These are phyloP conservation scores for Melaleuca quinquenervia DNA, from an alignment of 345 rosid species.

Conservation along the genomic window DNA sequence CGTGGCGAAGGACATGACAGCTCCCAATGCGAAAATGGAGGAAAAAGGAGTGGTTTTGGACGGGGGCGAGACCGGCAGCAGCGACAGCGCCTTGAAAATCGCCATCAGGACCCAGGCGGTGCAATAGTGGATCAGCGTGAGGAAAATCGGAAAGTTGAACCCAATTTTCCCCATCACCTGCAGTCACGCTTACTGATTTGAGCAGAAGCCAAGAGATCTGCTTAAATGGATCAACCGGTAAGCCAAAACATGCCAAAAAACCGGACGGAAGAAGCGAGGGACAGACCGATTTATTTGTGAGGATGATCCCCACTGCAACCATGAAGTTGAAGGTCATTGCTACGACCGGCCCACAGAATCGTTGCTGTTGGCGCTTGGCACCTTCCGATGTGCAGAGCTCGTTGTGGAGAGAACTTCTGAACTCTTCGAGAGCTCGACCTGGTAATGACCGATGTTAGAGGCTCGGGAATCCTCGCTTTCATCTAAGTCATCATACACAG, in stretches of 20 bases:
- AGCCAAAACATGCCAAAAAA: neutral
- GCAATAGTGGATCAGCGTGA: slow-evolving; percentile 71
- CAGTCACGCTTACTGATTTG: neutral
- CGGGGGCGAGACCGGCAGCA: slow-evolving; percentile 85
- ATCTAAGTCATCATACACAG: neutral
- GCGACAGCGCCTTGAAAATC: slow-evolving; percentile 48
- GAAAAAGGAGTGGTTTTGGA: slow-evolving; percentile 77
- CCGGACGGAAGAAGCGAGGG: neutral
- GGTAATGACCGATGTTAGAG: neutral
- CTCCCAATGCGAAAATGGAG: slow-evolving; percentile 66
- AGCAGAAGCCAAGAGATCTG: neutral
- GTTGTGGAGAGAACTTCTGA: slow-evolving; percentile 68
- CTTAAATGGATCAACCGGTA: neutral
- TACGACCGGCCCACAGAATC: slow-evolving; percentile 68
- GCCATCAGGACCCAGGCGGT: slow-evolving; percentile 82
- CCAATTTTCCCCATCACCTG: slow-evolving; percentile 89
- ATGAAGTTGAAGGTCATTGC: slow-evolving; percentile 90
- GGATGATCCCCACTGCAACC: slow-evolving; percentile 79
- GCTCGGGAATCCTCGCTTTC: neutral
- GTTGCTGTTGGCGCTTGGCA: slow-evolving; percentile 79
- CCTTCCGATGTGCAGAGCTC: slow-evolving; percentile 82
- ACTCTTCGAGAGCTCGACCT: slow-evolving; percentile 85
- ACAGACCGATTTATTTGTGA: slow-evolving; percentile 68
- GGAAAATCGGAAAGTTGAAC: slow-evolving; percentile 75
- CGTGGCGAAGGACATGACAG: slow-evolving; percentile 89